Evolutionary conservation across 345 rosid genomes (phyloP).

Genomic region (Linum lewisii): DNA sequence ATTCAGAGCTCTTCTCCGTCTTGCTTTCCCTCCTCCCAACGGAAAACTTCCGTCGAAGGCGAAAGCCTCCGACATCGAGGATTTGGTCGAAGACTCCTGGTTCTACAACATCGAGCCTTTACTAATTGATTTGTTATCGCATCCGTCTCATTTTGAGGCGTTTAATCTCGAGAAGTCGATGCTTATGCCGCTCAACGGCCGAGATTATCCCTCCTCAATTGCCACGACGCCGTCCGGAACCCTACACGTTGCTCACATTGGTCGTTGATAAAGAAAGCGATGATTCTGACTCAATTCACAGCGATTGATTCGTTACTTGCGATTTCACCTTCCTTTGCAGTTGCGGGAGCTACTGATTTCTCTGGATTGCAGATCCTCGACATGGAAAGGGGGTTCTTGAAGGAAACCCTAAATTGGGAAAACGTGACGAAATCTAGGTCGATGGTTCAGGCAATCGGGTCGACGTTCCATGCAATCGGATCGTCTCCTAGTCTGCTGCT

Average conservation of each 20-base stretch:
- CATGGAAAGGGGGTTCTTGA: too few species aligned
- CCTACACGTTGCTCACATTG: constrained; percentile 73
- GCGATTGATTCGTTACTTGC: too few species aligned
- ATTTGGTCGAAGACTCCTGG: constrained; percentile 64
- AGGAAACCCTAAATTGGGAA: too few species aligned
- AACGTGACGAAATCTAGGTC: too few species aligned
- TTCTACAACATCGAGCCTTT: constrained; percentile 61
- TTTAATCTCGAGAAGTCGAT: constrained; percentile 55
- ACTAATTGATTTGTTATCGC: constrained; percentile 44
- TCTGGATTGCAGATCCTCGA: too few species aligned
- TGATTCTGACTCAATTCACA: constrained; percentile 60
- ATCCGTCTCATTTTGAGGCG: constrained; percentile 62
- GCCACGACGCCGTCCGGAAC: constrained; percentile 51
- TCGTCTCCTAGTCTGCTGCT: too few species aligned
- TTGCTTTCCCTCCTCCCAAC: constrained; percentile 73
- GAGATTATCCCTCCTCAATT: constrained; percentile 54
- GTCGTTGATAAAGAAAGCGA: constrained; percentile 57
- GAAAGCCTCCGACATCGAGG: constrained; percentile 44
- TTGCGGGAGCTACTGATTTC: too few species aligned
- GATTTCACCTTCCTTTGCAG: too few species aligned
- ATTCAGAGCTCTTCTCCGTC: too few species aligned
- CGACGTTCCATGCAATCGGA: too few species aligned
- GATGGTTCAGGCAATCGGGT: too few species aligned
- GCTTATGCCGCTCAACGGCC: constrained; percentile 49
- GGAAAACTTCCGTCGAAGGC: constrained; percentile 66